These are phyloP conservation scores for Leptographium procerum DNA, from an alignment of 2,329 filamentous ascomycete species.

Conservation along the genomic window DNA sequence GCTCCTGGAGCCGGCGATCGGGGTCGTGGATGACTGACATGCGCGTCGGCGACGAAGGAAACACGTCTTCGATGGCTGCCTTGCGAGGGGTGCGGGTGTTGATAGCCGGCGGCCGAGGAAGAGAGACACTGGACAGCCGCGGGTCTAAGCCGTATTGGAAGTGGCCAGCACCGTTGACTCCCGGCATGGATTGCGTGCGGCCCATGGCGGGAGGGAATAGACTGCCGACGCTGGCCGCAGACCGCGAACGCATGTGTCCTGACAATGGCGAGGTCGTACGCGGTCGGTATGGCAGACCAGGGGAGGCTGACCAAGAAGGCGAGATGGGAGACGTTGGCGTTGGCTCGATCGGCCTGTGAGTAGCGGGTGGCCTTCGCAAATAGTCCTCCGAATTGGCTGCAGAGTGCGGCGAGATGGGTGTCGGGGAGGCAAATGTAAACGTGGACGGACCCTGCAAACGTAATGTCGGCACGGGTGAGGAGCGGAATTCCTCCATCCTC, in stretches of 20 bases:
- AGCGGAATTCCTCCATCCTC: slow-evolving; percentile 54
- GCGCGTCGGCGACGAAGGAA: slow-evolving; percentile 43
- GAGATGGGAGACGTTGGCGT: slow-evolving; percentile 41
- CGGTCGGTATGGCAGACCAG: slow-evolving; percentile 44
- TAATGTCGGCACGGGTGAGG: slow-evolving; percentile 43
- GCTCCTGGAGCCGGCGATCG: slow-evolving; percentile 34
- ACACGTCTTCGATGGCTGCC: slow-evolving; percentile 43
- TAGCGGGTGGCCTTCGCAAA: slow-evolving; percentile 37
- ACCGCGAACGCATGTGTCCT: slow-evolving; percentile 47
- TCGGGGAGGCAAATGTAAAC: slow-evolving; percentile 24
- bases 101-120: slow-evolving; percentile 28
- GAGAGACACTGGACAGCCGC: slow-evolving; percentile 40
- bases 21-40: slow-evolving; percentile 40
- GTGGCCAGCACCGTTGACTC: slow-evolving; percentile 48
- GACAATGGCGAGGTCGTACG: slow-evolving; percentile 52
- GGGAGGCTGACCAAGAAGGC: slow-evolving; percentile 34
- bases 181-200: slow-evolving; percentile 53
- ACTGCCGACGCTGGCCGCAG: slow-evolving; percentile 37
- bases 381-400: slow-evolving; percentile 3
- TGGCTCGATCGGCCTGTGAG: slow-evolving; percentile 50
- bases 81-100: slow-evolving; percentile 33
- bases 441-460: slow-evolving; percentile 28
- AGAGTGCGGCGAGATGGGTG: slow-evolving; percentile 11
- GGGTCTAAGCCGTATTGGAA: slow-evolving; percentile 42
- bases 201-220: slow-evolving; percentile 36